Evolutionary conservation across 1,284 basidiomycete species (phyloP).

Genomic region (Trichosporon inkin): DNA sequence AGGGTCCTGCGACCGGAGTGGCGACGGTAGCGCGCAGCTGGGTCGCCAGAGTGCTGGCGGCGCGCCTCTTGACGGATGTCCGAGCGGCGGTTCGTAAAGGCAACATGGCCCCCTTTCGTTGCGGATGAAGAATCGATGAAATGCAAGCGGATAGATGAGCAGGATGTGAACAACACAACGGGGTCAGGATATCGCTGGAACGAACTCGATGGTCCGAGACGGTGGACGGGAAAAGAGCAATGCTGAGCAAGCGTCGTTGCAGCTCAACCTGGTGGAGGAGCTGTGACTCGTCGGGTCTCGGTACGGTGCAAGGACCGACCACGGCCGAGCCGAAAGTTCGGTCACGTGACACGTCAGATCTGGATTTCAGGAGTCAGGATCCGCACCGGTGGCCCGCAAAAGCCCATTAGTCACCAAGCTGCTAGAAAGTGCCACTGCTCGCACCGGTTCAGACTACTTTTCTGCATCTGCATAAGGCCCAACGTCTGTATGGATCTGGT

Average conservation of each 20-base stretch:
- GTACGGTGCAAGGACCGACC: constrained; percentile 4
- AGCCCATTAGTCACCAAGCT: background rate
- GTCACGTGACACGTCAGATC: background rate
- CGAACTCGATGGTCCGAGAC: background rate
- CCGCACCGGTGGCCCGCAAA: background rate
- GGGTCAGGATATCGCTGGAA: background rate
- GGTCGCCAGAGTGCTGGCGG: constrained; percentile 13
- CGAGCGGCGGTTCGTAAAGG: constrained; percentile 29
- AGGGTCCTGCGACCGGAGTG: constrained; percentile 24
- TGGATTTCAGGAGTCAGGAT: constrained; percentile 4
- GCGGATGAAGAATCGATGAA: background rate
- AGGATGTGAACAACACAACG: background rate
- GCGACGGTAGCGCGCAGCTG: constrained; percentile 6
- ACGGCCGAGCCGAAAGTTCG: background rate
- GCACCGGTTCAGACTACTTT: constrained; percentile 4
- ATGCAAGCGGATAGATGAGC: background rate
- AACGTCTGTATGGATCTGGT: constrained; percentile 6
- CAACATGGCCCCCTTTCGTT: constrained; percentile 22
- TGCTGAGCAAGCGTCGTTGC: constrained; percentile 7
- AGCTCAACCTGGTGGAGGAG: background rate
- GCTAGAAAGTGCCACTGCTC: background rate
- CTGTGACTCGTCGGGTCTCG: constrained; percentile 7
- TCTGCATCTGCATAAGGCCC: constrained; percentile 8
- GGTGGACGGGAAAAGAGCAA: background rate
- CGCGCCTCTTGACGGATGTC: constrained; percentile 13